Percentiles rank a stretch among this genome's conserved stretches.
Conservation (phyloP, 2,329 filamentous ascomycete species). For the Diaporthe ampelina region DNA sequence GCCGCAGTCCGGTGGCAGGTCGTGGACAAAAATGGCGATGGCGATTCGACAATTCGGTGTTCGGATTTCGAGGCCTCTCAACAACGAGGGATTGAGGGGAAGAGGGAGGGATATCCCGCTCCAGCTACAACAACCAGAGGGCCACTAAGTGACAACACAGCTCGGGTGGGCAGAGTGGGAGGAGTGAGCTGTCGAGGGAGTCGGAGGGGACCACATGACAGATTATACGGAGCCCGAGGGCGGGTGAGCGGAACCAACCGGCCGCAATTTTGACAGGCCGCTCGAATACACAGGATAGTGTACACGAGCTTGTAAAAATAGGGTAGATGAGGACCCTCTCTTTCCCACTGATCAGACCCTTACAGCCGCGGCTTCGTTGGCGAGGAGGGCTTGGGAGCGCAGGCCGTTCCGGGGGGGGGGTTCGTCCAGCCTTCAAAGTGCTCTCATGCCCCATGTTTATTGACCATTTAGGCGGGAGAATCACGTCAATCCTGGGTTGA, state of each 20-base stretch:
- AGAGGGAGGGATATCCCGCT: conserved; percentile 7
- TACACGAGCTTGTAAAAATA: conserved; percentile 11
- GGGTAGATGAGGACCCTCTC: neutral
- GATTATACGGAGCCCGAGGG: conserved; percentile 23
- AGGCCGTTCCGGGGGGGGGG: neutral
- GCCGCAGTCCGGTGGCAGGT: conserved; percentile 11
- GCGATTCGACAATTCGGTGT: conserved; percentile 24
- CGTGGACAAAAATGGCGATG: neutral
- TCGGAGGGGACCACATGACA: conserved; percentile 22
- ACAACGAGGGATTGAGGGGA: neutral
- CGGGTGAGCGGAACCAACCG: conserved; percentile 20
- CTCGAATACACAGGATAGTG: neutral
- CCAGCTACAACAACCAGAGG: conserved; percentile 26
- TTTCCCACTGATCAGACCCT: neutral
- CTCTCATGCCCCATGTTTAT: conserved; percentile 20
- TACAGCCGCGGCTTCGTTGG: conserved; percentile 19
- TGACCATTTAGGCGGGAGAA: conserved; percentile 33
- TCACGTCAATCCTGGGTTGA: conserved; percentile 32
- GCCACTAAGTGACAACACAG: conserved; percentile 10
- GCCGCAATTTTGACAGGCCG: conserved; percentile 13
- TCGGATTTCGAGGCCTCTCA: conserved; percentile 16
- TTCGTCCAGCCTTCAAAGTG: neutral
- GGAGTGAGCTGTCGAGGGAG: conserved; percentile 18
- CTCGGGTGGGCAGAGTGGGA: conserved; percentile 27
- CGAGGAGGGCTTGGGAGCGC: neutral